Conservation (phyloP, 805 yeast genomes). For the Hanseniaspora thailandica region DNA sequence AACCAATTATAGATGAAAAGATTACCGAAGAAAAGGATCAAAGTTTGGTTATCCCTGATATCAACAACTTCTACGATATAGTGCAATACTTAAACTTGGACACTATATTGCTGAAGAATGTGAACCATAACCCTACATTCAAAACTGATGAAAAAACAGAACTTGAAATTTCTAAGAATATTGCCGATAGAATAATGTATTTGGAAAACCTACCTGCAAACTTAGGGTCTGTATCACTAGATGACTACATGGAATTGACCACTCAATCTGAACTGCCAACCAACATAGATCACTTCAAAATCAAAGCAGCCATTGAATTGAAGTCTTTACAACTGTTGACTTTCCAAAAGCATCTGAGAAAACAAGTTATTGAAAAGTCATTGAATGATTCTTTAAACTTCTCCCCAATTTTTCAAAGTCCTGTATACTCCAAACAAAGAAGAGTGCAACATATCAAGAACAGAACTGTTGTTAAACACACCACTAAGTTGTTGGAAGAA, state of each 20-base stretch:
- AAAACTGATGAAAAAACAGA: constrained; percentile 35
- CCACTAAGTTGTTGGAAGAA: constrained; percentile 64
- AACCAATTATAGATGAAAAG: constrained; percentile 28
- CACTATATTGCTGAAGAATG: constrained; percentile 18
- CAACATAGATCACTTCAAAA: constrained; percentile 45
- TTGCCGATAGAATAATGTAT: constrained; percentile 46
- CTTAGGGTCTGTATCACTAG: constrained; percentile 44
- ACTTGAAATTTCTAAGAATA: constrained; percentile 40
- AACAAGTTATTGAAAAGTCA: constrained; percentile 38
- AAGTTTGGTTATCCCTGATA: background rate
- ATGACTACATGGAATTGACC: constrained; percentile 33
- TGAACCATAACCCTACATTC: constrained; percentile 38
- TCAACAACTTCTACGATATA: constrained; percentile 1
- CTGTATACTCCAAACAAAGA: constrained; percentile 53
- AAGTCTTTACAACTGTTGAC: constrained; percentile 54
- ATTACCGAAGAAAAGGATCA: background rate
- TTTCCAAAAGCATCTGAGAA: constrained; percentile 60
- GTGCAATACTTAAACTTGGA: constrained; percentile 11
- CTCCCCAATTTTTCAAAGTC: constrained; percentile 32
- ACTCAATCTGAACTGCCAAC: constrained; percentile 37
- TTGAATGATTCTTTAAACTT: constrained; percentile 39
- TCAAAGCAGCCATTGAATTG: constrained; percentile 58
- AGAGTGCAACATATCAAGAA: constrained; percentile 57
- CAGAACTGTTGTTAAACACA: constrained; percentile 59
- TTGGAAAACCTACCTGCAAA: constrained; percentile 59